phyloP scores from a whole-genome alignment of 805 yeast genomes.

The Myxozyma neotropica region DNA sequence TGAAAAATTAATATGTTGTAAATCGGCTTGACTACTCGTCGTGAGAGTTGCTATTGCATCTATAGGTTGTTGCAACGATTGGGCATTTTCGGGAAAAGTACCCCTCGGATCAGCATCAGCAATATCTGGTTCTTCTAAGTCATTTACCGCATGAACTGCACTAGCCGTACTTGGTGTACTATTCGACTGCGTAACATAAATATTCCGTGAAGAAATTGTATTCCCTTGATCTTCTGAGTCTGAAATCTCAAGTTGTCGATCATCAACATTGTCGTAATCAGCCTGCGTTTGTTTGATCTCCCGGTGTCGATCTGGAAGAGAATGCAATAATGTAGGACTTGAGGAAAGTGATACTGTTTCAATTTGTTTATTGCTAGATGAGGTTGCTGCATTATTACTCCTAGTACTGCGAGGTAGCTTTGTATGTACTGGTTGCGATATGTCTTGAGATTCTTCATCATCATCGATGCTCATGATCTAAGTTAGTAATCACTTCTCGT shows the following conservation, averaged over 20 bases:
- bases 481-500: not conserved
- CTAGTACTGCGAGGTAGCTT: not conserved
- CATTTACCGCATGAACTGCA: not conserved
- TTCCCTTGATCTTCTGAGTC: constrained; percentile 8
- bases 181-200: not conserved
- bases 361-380: not conserved
- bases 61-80: not conserved
- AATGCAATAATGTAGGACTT: constrained; percentile 1
- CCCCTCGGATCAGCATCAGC: not conserved
- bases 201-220: not conserved
- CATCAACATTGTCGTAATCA: not conserved
- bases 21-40: constrained; percentile 1
- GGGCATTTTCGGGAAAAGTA: not conserved
- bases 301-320: not conserved
- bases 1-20: not conserved
- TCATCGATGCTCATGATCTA: not conserved
- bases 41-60: no score
- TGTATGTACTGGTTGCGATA: not conserved
- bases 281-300: not conserved
- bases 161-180: not conserved
- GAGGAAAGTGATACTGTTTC: constrained; percentile 1
- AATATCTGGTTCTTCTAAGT: not conserved
- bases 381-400: not conserved
- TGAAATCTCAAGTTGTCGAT: not conserved
- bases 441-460: constrained; percentile 9